Conservation (phyloP, 371 early-diverging fungal genomes). For the Mucor ambiguus region DNA sequence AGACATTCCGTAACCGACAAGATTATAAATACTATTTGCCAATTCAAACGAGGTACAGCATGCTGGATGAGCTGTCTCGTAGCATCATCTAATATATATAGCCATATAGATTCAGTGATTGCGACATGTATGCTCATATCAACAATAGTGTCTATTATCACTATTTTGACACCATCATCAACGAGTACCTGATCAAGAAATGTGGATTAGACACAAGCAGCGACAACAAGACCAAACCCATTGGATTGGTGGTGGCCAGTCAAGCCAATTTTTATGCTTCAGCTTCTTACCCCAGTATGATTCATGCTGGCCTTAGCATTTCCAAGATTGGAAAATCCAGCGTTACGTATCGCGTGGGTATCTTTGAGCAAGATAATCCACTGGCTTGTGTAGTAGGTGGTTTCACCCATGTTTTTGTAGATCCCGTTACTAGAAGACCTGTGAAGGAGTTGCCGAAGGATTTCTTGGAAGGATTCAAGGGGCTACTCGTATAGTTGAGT, state of each 20-base stretch:
- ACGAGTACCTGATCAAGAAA: conserved; percentile 56
- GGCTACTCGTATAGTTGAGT: background rate
- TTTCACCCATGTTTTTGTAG: conserved; percentile 53
- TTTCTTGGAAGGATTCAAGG: conserved; percentile 26
- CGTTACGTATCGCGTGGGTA: conserved; percentile 63
- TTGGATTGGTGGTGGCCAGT: conserved; percentile 60
- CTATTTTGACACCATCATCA: conserved; percentile 65
- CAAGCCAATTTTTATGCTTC: conserved; percentile 53
- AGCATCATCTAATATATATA: background rate
- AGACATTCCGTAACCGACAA: conserved; percentile 28
- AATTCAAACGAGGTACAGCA: conserved; percentile 43
- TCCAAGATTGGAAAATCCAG: conserved; percentile 58
- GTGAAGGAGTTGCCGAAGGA: conserved; percentile 31
- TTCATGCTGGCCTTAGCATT: conserved; percentile 59
- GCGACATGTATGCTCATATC: conserved; percentile 67
- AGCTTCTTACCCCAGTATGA: conserved; percentile 55
- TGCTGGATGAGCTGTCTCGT: background rate
- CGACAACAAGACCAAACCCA: conserved; percentile 37
- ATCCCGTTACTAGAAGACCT: conserved; percentile 37
- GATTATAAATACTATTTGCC: conserved; percentile 47
- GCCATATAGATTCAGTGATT: conserved; percentile 54
- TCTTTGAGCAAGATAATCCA: conserved; percentile 50
- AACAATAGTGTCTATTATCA: conserved; percentile 65
- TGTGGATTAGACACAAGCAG: conserved; percentile 48
- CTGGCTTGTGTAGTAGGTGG: conserved; percentile 49